phyloP scores from a whole-genome alignment of 345 rosid genomes.

The Brassica carinata region DNA sequence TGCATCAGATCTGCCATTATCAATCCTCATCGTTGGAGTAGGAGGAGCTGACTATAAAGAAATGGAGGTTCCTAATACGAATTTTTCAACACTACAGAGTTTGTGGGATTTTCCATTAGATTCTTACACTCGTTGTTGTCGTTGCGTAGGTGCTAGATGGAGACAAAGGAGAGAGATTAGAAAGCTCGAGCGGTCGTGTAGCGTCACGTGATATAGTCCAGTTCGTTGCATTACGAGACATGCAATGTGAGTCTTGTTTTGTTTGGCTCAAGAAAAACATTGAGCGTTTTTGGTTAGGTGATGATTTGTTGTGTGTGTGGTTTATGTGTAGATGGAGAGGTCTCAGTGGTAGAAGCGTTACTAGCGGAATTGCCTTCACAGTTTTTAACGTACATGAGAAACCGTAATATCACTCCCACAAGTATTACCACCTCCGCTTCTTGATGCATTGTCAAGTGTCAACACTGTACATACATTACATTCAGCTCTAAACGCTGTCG shows the following conservation, averaged over 20 bases:
- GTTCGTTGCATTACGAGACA: slow-evolving; percentile 76
- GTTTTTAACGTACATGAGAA: slow-evolving; percentile 75
- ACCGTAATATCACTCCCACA: slow-evolving; percentile 63
- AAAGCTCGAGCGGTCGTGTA: slow-evolving; percentile 81
- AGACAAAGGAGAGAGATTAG: slow-evolving; percentile 86
- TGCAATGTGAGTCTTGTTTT: slow-evolving; percentile 61
- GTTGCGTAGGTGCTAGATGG: slow-evolving; percentile 72
- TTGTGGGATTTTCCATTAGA: background rate
- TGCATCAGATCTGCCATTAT: slow-evolving; percentile 90
- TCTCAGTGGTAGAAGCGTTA: slow-evolving; percentile 78
- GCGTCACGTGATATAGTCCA: slow-evolving; percentile 97
- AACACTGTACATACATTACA: slow-evolving; percentile 35
- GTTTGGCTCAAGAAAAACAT: background rate
- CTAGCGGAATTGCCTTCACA: slow-evolving; percentile 87
- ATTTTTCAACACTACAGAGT: background rate
- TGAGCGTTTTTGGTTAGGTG: background rate
- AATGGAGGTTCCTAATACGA: slow-evolving; percentile 71
- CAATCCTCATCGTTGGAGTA: slow-evolving; percentile 91
- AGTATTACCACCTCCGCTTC: background rate
- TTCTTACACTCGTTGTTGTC: background rate
- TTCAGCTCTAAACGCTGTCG: slow-evolving; percentile 27
- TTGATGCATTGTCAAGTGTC: slow-evolving; percentile 5
- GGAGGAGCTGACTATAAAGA: slow-evolving; percentile 99
- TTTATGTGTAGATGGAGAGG: slow-evolving; percentile 81
- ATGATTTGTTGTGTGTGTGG: background rate